phyloP scores from a whole-genome alignment of 1,139 yeast genomes.

The Kodamaea sp. region DNA sequence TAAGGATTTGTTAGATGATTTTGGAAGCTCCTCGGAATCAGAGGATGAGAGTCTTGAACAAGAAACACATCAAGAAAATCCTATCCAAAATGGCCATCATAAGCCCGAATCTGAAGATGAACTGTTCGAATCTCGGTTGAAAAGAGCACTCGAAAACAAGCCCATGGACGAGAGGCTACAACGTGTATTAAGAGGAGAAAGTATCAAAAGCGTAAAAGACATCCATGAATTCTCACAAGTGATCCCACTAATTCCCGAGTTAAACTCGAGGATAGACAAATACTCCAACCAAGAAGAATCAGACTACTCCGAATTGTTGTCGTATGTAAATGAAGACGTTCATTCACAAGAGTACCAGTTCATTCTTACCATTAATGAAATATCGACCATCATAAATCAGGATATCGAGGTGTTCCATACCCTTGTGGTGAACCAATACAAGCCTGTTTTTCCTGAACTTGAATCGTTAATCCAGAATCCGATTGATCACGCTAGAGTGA shows the following conservation, averaged over 20 bases:
- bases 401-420: conserved; percentile 56
- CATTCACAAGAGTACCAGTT: conserved; percentile 48
- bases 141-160: conserved; percentile 2
- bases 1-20: conserved; percentile 36
- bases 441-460: conserved; percentile 69
- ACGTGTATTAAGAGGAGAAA: conserved; percentile 6
- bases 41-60: background rate
- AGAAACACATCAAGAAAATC: background rate
- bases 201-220: conserved; percentile 12
- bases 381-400: conserved; percentile 54
- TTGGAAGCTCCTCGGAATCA: conserved; percentile 20
- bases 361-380: conserved; percentile 55
- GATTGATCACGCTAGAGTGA: conserved; percentile 59
- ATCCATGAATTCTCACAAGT: conserved; percentile 25
- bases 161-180: conserved; percentile 6
- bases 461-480: conserved; percentile 66
- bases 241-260: conserved; percentile 27
- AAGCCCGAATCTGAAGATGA: background rate
- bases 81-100: background rate
- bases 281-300: conserved; percentile 27
- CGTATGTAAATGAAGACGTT: conserved; percentile 33
- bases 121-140: background rate
- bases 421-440: conserved; percentile 55
- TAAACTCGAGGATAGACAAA: conserved; percentile 23
- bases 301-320: conserved; percentile 38